Evolutionary conservation across 306 rosid species (phyloP).

Genomic region (Mucuna pruriens): DNA sequence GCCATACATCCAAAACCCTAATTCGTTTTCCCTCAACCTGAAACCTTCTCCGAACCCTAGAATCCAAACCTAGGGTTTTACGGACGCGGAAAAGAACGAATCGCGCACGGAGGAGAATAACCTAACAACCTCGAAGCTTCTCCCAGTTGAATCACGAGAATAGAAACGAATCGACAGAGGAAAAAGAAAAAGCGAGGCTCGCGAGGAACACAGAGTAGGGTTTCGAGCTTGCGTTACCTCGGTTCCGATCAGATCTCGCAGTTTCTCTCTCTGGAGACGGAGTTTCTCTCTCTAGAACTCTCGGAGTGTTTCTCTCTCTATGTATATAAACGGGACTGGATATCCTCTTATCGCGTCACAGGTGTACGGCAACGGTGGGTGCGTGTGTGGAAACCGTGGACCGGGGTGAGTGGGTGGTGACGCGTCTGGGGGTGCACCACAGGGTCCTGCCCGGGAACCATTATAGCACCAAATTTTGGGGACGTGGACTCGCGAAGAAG

Average conservation of each 20-base stretch:
- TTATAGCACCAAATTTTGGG: slow-evolving; percentile 29
- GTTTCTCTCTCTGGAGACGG: slow-evolving; percentile 18
- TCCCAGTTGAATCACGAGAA: background rate
- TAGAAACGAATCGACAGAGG: background rate
- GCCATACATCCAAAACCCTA: slow-evolving; percentile 95
- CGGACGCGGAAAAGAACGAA: background rate
- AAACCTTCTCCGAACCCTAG: slow-evolving; percentile 31
- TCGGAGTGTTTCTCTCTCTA: slow-evolving; percentile 42
- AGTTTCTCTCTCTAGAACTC: slow-evolving; percentile 72
- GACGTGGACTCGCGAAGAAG: slow-evolving; percentile 1
- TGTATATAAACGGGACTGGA: background rate
- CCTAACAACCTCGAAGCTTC: background rate
- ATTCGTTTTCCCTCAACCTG: slow-evolving; percentile 7
- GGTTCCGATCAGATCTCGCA: slow-evolving; percentile 67
- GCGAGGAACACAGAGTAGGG: slow-evolving; percentile 40
- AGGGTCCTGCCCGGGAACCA: slow-evolving; percentile 55
- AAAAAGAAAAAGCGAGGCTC: background rate
- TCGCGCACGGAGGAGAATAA: slow-evolving; percentile 11
- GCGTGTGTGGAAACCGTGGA: slow-evolving; percentile 44
- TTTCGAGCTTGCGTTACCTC: slow-evolving; percentile 44
- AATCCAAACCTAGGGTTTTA: slow-evolving; percentile 34
- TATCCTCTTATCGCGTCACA: slow-evolving; percentile 64
- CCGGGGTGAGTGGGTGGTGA: slow-evolving; percentile 26
- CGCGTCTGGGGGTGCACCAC: slow-evolving; percentile 57
- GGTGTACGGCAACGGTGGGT: slow-evolving; percentile 69